These are phyloP conservation scores for Eragrostis nindensis DNA, from an alignment of 176 grass and related monocot genomes.

Conservation along the genomic window DNA sequence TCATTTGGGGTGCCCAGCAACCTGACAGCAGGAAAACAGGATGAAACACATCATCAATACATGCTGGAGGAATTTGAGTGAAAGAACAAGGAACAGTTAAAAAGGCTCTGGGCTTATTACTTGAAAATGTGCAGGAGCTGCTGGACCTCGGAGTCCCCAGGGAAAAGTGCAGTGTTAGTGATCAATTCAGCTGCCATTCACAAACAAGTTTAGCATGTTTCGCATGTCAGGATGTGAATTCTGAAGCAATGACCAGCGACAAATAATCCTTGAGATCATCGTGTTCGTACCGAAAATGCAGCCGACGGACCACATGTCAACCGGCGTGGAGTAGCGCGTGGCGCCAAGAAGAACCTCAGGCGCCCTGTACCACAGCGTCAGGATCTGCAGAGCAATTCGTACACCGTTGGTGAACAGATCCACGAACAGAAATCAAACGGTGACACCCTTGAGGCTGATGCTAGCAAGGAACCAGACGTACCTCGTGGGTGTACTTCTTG, in stretches of 20 bases:
- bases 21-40: conserved; percentile 40
- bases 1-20: conserved; percentile 93
- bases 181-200: conserved; percentile 74
- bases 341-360: conserved; percentile 91
- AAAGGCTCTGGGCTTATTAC: conserved; percentile 29
- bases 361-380: conserved; percentile 98
- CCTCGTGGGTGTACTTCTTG: conserved; percentile 99
- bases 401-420: background rate
- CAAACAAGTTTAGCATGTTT: conserved; percentile 29
- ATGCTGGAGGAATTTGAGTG: background rate
- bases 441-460: background rate
- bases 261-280: background rate
- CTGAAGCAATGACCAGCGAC: background rate
- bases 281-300: conserved; percentile 81
- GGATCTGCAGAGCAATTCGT: conserved; percentile 57
- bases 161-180: conserved; percentile 74
- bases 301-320: conserved; percentile 96
- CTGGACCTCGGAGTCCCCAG: conserved; percentile 89
- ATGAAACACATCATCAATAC: conserved; percentile 3
- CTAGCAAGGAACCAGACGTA: conserved; percentile 11
- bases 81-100: background rate
- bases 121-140: conserved; percentile 98
- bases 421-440: background rate
- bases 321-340: conserved; percentile 85
- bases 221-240: background rate